These are phyloP conservation scores for Podila horticola DNA, from an alignment of 192 early-diverging fungal genomes.

Conservation along the genomic window DNA sequence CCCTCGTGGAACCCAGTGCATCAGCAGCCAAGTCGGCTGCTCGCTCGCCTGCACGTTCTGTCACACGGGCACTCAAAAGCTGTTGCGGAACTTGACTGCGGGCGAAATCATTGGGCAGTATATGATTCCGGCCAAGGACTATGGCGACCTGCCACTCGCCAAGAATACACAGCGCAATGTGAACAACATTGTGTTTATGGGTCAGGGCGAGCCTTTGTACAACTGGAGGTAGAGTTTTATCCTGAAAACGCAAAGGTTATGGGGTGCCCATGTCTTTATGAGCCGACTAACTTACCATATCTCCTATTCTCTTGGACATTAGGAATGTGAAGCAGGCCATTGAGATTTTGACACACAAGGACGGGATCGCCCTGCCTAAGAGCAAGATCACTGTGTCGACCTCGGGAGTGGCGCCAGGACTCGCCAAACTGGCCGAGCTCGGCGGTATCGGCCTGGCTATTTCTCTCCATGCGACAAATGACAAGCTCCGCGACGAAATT, in stretches of 20 bases:
- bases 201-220: slow-evolving; percentile 90
- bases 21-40: slow-evolving; percentile 89
- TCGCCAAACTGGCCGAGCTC: slow-evolving; percentile 78
- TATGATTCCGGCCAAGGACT: slow-evolving; percentile 69
- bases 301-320: background rate
- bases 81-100: slow-evolving; percentile 78
- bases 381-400: slow-evolving; percentile 87
- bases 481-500: slow-evolving; percentile 77
- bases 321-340: slow-evolving; percentile 71
- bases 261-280: background rate
- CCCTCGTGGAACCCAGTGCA: slow-evolving; percentile 74
- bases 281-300: background rate
- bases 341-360: slow-evolving; percentile 64
- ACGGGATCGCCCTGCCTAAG: slow-evolving; percentile 71
- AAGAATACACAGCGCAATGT: slow-evolving; percentile 59
- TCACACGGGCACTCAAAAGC: slow-evolving; percentile 90
- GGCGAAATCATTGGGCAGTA: slow-evolving; percentile 78
- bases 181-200: slow-evolving; percentile 93
- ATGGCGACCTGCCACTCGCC: slow-evolving; percentile 69
- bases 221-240: slow-evolving; percentile 70
- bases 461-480: slow-evolving; percentile 86
- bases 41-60: slow-evolving; percentile 89
- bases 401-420: slow-evolving; percentile 84
- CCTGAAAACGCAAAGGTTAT: background rate
- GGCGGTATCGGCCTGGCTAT: slow-evolving; percentile 80